These are phyloP conservation scores for Jacaranda copaia DNA, from an alignment of 257 asterid genomes.

Conservation along the genomic window DNA sequence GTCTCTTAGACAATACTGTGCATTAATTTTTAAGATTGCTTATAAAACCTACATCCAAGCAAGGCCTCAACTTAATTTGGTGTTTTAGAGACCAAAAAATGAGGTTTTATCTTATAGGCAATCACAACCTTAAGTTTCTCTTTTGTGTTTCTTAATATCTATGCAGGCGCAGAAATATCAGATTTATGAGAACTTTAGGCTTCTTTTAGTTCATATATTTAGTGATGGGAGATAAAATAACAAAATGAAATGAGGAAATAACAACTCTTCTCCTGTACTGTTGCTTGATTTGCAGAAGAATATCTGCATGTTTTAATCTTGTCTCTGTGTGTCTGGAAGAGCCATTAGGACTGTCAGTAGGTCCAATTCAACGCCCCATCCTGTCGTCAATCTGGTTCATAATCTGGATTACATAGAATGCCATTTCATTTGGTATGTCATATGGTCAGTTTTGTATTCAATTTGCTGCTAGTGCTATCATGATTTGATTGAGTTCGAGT, in stretches of 20 bases:
- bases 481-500: not conserved
- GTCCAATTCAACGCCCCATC: not conserved
- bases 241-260: too few species aligned
- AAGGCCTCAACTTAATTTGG: too few species aligned
- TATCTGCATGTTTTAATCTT: not conserved
- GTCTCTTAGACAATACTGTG: too few species aligned
- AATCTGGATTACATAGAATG: not conserved
- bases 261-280: not conserved
- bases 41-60: too few species aligned
- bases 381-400: not conserved
- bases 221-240: not conserved
- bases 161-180: too few species aligned
- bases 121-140: not conserved
- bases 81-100: too few species aligned
- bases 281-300: not conserved
- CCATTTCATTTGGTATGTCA: not conserved
- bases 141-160: too few species aligned
- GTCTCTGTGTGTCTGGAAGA: not conserved
- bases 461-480: not conserved
- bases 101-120: too few species aligned
- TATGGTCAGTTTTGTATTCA: not conserved
- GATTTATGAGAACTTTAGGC: too few species aligned
- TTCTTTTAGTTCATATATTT: not conserved
- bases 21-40: too few species aligned
- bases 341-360: not conserved